Conservation (phyloP, 768 basidiomycete species). For the Boletus rubescentipes region DNA sequence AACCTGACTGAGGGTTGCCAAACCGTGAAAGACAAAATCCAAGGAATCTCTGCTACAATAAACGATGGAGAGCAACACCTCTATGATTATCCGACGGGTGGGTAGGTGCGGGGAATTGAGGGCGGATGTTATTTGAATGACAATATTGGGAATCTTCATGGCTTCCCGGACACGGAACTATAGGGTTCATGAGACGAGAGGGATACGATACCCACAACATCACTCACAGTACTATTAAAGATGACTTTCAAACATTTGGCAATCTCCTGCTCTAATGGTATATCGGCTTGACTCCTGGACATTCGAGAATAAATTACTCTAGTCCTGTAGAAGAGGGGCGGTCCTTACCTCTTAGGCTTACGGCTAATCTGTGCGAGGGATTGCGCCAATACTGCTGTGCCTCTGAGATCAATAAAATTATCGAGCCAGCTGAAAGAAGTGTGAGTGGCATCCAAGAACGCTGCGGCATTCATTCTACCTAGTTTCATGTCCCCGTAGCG, state of each 20-base stretch:
- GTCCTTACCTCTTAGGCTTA: conserved; percentile 67
- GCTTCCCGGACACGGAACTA: conserved; percentile 73
- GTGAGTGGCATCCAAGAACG: conserved; percentile 17
- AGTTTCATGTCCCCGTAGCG: conserved; percentile 75
- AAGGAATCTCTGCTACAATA: conserved; percentile 65
- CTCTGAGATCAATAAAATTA: conserved; percentile 70
- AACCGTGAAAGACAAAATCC: conserved; percentile 67
- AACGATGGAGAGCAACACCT: conserved; percentile 73
- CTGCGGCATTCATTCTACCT: conserved; percentile 46
- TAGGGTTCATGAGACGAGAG: conserved; percentile 9
- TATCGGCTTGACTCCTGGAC: conserved; percentile 46
- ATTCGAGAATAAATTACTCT: conserved; percentile 2
- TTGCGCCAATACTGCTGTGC: conserved; percentile 83
- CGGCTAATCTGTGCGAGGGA: conserved; percentile 73
- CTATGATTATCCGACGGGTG: conserved; percentile 75
- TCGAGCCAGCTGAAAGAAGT: conserved; percentile 66
- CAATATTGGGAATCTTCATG: conserved; percentile 66
- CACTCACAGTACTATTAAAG: conserved; percentile 61
- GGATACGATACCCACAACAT: not conserved
- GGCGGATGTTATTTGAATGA: conserved; percentile 78
- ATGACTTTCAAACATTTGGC: conserved; percentile 85
- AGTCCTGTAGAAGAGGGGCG: not conserved
- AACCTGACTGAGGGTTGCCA: conserved; percentile 68
- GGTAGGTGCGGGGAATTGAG: conserved; percentile 79
- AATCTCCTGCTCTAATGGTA: conserved; percentile 79